phyloP scores from a whole-genome alignment of 805 yeast species.

The Monosporozyma aerobia region DNA sequence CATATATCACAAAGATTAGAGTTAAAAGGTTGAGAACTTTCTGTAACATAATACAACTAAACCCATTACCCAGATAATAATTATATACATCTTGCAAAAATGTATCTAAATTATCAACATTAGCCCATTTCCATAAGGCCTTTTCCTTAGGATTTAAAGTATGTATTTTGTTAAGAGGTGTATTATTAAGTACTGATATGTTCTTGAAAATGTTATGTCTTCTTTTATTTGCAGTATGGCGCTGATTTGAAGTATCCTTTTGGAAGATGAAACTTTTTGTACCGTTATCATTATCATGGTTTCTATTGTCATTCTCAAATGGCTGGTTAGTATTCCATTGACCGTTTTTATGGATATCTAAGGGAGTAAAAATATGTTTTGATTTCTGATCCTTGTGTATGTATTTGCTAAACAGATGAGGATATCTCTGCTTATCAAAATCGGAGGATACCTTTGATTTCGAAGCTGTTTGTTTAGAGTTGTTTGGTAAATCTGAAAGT shows the following conservation, averaged over 20 bases:
- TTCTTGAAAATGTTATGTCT: slow-evolving; percentile 20
- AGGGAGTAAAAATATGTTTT: not conserved
- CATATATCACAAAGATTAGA: slow-evolving; percentile 66
- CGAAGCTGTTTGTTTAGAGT: not conserved
- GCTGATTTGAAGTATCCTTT: not conserved
- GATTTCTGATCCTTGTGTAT: not conserved
- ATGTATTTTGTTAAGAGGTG: slow-evolving; percentile 28
- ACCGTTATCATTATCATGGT: not conserved
- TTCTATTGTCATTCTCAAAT: not conserved
- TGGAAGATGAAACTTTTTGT: not conserved
- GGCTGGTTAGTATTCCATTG: not conserved
- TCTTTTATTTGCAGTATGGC: slow-evolving; percentile 4
- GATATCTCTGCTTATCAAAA: not conserved
- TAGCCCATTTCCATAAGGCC: slow-evolving; percentile 95
- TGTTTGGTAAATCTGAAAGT: not conserved
- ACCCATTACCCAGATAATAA: slow-evolving; percentile 81
- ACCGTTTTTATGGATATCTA: not conserved
- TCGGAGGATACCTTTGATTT: slow-evolving; percentile 1
- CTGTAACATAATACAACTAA: slow-evolving; percentile 62
- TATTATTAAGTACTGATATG: slow-evolving; percentile 19
- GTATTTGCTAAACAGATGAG: not conserved
- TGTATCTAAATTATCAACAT: slow-evolving; percentile 81
- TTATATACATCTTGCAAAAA: slow-evolving; percentile 75
- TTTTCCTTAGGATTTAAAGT: slow-evolving; percentile 56
- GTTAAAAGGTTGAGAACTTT: slow-evolving; percentile 62